These are phyloP conservation scores for Elymus sibiricus DNA, from an alignment of 176 grass and related monocot genomes.

Conservation along the genomic window DNA sequence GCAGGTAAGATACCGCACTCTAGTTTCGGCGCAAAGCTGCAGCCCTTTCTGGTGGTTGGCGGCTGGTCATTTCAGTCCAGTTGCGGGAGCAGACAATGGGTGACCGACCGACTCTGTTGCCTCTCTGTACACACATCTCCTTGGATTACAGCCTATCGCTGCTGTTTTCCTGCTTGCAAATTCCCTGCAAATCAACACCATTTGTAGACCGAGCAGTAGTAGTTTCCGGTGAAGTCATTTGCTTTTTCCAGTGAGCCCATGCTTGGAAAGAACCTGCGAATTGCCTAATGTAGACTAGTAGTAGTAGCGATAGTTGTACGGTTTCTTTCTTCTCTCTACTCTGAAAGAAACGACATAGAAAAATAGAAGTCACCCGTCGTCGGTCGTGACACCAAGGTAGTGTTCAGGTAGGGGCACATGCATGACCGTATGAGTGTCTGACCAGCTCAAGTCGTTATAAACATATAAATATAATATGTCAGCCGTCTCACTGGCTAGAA, in stretches of 20 bases:
- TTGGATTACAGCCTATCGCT: neutral
- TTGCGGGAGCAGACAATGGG: neutral
- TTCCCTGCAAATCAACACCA: neutral
- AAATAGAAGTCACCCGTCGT: neutral
- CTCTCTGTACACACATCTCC: no score
- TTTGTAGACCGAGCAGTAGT: neutral
- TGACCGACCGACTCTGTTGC: neutral
- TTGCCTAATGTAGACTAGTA: neutral
- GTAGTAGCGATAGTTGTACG: neutral
- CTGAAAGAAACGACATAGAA: neutral
- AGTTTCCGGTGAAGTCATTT: neutral
- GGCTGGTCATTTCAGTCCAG: neutral
- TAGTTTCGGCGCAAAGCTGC: neutral
- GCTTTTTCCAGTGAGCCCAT: neutral
- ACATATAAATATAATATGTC: neutral
- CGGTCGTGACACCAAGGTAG: neutral
- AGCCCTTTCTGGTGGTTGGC: neutral
- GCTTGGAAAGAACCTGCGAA: neutral
- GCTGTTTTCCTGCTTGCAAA: neutral
- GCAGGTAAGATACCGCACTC: neutral
- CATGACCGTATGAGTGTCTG: neutral
- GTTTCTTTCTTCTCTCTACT: neutral
- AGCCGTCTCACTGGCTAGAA: neutral
- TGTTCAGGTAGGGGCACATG: neutral
- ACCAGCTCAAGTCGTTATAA: neutral